A percentile compares a stretch with the other conserved stretches of the same genome.
phyloP scores from a whole-genome alignment of 140 eudicot genomes.

The Anethum foeniculum region DNA sequence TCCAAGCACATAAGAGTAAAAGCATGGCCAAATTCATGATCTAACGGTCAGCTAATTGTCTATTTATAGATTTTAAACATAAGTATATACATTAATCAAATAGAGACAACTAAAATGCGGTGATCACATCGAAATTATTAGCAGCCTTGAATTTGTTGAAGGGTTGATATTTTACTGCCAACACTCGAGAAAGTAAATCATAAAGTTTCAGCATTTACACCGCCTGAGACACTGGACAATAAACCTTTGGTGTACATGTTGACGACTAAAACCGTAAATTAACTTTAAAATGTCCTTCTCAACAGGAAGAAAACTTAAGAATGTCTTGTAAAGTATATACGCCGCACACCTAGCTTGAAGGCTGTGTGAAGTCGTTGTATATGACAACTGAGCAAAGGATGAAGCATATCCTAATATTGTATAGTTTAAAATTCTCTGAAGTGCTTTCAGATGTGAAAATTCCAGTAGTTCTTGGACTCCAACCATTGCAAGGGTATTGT shows the following conservation, averaged over 20 bases:
- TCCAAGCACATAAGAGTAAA: not conserved
- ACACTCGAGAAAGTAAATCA: not conserved
- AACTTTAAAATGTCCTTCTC: not conserved
- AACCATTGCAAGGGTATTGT: slow-evolving; percentile 51
- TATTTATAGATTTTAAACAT: not conserved
- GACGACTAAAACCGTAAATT: no score
- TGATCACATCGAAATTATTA: not conserved
- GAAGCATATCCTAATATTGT: slow-evolving; percentile 36
- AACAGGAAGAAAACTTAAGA: not conserved
- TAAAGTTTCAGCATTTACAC: not conserved
- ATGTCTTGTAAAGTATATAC: slow-evolving; percentile 27
- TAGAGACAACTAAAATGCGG: not conserved
- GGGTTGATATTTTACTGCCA: not conserved
- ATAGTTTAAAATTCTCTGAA: slow-evolving; percentile 36
- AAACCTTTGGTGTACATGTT: not conserved
- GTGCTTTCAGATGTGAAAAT: slow-evolving; percentile 29
- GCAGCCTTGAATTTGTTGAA: not conserved
- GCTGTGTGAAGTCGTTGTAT: slow-evolving; percentile 44
- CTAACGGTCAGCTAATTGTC: not conserved
- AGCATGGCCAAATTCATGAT: not conserved
- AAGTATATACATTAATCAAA: not conserved
- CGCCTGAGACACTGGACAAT: not conserved
- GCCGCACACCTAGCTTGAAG: slow-evolving; percentile 58
- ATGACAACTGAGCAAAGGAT: slow-evolving; percentile 47
- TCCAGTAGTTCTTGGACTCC: slow-evolving; percentile 43